Base-by-base conservation (phyloP, 176 grass and related monocot species). In the Puccinellia tenuiflora region DNA sequence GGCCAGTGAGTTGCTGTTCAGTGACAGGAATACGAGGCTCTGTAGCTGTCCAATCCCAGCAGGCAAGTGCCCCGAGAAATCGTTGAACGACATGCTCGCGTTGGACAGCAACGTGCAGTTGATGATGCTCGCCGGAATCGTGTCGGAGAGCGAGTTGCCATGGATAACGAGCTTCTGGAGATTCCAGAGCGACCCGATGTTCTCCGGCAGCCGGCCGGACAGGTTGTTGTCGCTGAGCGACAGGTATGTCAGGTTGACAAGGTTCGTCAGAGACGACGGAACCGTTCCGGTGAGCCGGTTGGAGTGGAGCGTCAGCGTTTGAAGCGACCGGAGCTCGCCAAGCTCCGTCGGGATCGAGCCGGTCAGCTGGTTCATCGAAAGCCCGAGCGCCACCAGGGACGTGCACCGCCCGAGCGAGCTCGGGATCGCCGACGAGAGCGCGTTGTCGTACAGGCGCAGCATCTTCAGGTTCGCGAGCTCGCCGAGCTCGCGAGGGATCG, bases 331-430 rank as follows among this genome's bases (percentile, higher is more conserved):
- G 3, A 98, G 79, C 79, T 75, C 51, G n/a, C 92, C 95, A 16
- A 98, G 90, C 90, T 93, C 92, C 3, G 79, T 18, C 0, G 92
- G 95, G 21, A 98, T 98, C 2, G 79, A 48, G 0, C 95, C 92
- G 1, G 66, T 70, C 7, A 98, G 82, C 72, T 75, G 22, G 79
- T 98, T 97, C 79, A 0, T 45, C 1, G 95, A 97, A 18, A 97
- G 82, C 0, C 9, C 7, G 5, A 97, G 79, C 48, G 1, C 14
- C 22, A 79, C 7, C 50, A 97, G 77, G 1, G 84, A 94, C 64
- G 66, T 84, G 75, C 87, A 84, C 29, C 78, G 67, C 1, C 86
- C 54, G 21, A 97, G 79, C 9, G 90, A 91, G 56, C 42, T 53
- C 6, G 95, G 92, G 66, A 98, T 98, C 11, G 29, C 63, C 3